phyloP scores from a whole-genome alignment of 768 basidiomycete species.

The Suillus occidentalis region DNA sequence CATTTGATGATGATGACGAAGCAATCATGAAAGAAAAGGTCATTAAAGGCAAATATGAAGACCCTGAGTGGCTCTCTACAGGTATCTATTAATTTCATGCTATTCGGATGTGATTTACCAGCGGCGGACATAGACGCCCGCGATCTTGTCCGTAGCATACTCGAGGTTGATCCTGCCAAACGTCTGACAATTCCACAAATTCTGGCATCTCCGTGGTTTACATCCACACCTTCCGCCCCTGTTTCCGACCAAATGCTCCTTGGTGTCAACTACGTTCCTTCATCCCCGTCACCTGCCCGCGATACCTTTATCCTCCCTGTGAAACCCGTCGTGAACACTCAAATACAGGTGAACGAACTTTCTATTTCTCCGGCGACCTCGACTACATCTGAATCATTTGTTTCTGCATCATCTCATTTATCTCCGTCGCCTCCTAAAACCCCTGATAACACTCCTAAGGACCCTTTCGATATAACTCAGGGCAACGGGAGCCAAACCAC shows the following conservation, averaged over 20 bases:
- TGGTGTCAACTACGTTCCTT: conserved; percentile 24
- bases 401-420: conserved; percentile 54
- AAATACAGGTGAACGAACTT: conserved; percentile 27
- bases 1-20: conserved; percentile 91
- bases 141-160: conserved; percentile 73
- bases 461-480: conserved; percentile 43
- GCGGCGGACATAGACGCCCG: conserved; percentile 57
- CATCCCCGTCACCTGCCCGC: conserved; percentile 34
- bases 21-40: conserved; percentile 80
- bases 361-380: conserved; percentile 49
- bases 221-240: conserved; percentile 24
- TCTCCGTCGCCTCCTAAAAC: conserved; percentile 55
- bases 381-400: conserved; percentile 39
- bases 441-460: conserved; percentile 46
- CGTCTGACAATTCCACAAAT: conserved; percentile 85
- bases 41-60: conserved; percentile 82
- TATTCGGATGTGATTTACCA: conserved; percentile 31
- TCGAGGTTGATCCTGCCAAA: conserved; percentile 73
- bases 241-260: conserved; percentile 6
- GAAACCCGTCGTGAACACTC: conserved; percentile 12
- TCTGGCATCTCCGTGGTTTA: conserved; percentile 86
- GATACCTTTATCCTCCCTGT: conserved; percentile 31
- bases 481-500: conserved; percentile 57
- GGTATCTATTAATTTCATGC: conserved; percentile 46
- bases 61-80: conserved; percentile 87